Evolutionary conservation across 176 grass and related monocot genomes (phyloP).

Genomic region (Phragmites australis): DNA sequence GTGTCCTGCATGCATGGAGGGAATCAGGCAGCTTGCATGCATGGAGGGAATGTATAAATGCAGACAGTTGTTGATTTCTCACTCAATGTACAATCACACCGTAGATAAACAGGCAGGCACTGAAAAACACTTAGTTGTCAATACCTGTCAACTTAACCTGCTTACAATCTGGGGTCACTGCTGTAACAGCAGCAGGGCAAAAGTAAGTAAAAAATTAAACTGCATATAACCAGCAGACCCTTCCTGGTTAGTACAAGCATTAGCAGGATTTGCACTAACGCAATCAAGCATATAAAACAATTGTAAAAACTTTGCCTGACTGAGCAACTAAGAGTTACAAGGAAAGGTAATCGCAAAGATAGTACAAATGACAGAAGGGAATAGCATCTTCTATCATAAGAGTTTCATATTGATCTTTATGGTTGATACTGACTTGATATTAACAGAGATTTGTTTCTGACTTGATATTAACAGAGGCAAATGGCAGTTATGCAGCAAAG

Average conservation of each 20-base stretch:
- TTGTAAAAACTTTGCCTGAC: background rate
- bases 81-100: background rate
- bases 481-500: background rate
- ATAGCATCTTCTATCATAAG: background rate
- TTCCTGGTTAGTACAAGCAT: background rate
- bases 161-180: background rate
- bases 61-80: background rate
- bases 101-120: background rate
- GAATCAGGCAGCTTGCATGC: background rate
- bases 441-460: background rate
- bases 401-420: slow-evolving; percentile 1
- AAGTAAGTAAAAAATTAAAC: background rate
- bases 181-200: background rate
- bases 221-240: background rate
- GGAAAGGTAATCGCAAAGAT: background rate
- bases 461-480: background rate
- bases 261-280: no score
- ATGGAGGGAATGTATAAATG: background rate
- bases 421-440: slow-evolving; percentile 28
- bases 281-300: background rate
- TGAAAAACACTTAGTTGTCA: background rate
- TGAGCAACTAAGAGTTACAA: background rate
- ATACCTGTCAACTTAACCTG: background rate
- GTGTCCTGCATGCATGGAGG: background rate
- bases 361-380: background rate